Evolutionary conservation across 129 eudicot genomes (phyloP), one percentile per base, ranked within the genome.

Genomic region (Escallonia rubra): DNA sequence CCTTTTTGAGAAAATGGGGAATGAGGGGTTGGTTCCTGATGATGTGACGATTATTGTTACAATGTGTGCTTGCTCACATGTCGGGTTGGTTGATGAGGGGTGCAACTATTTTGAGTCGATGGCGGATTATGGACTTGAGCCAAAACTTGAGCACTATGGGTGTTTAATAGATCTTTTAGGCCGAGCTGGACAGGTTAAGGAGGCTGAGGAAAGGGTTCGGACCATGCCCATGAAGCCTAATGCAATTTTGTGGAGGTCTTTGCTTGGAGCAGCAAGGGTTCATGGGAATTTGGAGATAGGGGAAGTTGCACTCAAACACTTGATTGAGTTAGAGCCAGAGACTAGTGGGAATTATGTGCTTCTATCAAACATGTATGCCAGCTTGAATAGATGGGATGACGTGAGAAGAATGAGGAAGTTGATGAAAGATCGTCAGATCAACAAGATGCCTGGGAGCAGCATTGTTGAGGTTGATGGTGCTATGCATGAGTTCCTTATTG

Each of bases 141-240:
- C 91, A 23, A 79, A 82, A 69, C 68, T 85, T 61, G 88, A 88
- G 70, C 96, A 88, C 67, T 85, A 84, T 43, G 72, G 90, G 63
- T 85, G 91, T 75, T 74, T 88, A 65, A 83, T 88, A 53, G 92
- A 88, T 80, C 89, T 88, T 64, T 68, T 85, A 68, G 96, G 92
- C 51, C 83, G 96, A 66, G 91, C 89, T 0, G 92, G 91, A 57
- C 66, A 79, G 72, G 41, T 88, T 13, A 71, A 73, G 67, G 92
- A 88, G 72, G 96, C 91, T 6, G 76, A 65, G 70, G 85, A 82
- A 76, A 76, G 43, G 44, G 49, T 85, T 42, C 58, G 23, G 44
- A 41, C 72, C 45, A 80, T 88, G 86, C 91, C 96, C 55, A 63
- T 88, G 87, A 60, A 76, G 64, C 86, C 92, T 14, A 88, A 82